Conservation (phyloP, 2,329 filamentous ascomycete species). For the Aspergillus sp. region DNA sequence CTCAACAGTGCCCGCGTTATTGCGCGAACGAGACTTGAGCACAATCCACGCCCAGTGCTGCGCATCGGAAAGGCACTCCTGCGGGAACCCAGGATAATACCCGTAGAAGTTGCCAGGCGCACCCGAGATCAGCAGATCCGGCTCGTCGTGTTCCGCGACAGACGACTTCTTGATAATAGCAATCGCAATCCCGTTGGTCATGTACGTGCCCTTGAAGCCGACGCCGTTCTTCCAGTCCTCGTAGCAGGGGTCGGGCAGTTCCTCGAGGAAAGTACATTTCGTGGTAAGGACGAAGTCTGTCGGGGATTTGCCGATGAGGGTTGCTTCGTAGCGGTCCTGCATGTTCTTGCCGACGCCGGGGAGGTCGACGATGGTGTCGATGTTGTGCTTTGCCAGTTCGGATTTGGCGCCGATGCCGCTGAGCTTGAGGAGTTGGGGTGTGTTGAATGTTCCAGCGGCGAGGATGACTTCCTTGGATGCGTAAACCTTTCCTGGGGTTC, state of each 20-base stretch:
- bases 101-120: conserved; percentile 57
- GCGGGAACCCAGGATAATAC: conserved; percentile 47
- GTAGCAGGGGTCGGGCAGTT: conserved; percentile 43
- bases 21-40: conserved; percentile 64
- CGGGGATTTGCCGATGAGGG: conserved; percentile 28
- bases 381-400: conserved; percentile 55
- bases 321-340: conserved; percentile 53
- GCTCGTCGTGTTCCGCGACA: conserved; percentile 44
- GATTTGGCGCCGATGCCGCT: conserved; percentile 59
- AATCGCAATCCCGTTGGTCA: conserved; percentile 55
- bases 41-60: conserved; percentile 49
- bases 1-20: conserved; percentile 61
- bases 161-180: conserved; percentile 42
- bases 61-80: conserved; percentile 37
- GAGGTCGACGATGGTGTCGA: conserved; percentile 55
- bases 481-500: conserved; percentile 35
- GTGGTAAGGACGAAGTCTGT: conserved; percentile 42
- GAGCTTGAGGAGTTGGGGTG: conserved; percentile 64
- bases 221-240: conserved; percentile 44
- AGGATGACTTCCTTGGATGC: conserved; percentile 49
- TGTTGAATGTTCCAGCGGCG: conserved; percentile 60
- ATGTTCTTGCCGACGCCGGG: conserved; percentile 66
- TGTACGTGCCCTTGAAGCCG: conserved; percentile 44
- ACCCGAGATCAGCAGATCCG: conserved; percentile 56
- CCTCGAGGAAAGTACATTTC: conserved; percentile 32